phyloP scores from a whole-genome alignment of 768 basidiomycete genomes.

The Tricholomella constricta region DNA sequence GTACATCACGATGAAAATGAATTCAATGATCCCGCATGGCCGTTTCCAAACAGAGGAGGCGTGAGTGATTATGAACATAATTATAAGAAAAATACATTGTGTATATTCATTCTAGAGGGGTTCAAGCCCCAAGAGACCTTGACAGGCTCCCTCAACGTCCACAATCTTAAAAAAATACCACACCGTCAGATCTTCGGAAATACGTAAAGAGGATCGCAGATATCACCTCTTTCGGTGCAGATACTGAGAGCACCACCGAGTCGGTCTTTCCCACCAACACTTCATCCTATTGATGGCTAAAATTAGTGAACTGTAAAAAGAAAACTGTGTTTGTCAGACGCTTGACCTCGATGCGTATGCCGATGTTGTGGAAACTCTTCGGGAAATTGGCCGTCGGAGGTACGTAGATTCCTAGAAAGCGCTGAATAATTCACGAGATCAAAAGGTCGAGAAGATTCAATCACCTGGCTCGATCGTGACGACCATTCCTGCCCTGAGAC shows the following conservation, averaged over 20 bases:
- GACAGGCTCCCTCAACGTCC: slow-evolving; percentile 81
- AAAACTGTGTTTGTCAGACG: not conserved
- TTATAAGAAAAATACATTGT: not conserved
- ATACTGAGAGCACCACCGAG: slow-evolving; percentile 62
- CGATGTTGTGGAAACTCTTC: slow-evolving; percentile 85
- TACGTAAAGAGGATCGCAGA: not conserved
- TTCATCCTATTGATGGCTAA: slow-evolving; percentile 53
- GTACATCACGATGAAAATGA: no score
- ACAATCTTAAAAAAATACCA: slow-evolving; percentile 45
- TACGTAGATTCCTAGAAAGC: slow-evolving; percentile 74
- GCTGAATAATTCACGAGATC: slow-evolving; percentile 1
- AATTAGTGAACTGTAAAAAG: not conserved
- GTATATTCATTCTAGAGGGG: slow-evolving; percentile 29
- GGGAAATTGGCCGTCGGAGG: slow-evolving; percentile 81
- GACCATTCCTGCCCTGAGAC: slow-evolving; percentile 84
- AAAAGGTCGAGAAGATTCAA: slow-evolving; percentile 2
- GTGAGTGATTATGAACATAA: not conserved
- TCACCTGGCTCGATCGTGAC: slow-evolving; percentile 89
- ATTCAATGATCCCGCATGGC: not conserved
- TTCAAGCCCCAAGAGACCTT: slow-evolving; percentile 67
- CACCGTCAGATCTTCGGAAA: not conserved
- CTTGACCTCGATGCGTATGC: slow-evolving; percentile 85
- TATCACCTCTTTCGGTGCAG: slow-evolving; percentile 81
- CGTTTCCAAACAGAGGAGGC: not conserved
- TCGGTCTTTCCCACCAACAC: slow-evolving; percentile 67